Evolutionary conservation across 306 rosid species (phyloP), one percentile per base, ranked within the genome.

Genomic region (Rosa lucieae): DNA sequence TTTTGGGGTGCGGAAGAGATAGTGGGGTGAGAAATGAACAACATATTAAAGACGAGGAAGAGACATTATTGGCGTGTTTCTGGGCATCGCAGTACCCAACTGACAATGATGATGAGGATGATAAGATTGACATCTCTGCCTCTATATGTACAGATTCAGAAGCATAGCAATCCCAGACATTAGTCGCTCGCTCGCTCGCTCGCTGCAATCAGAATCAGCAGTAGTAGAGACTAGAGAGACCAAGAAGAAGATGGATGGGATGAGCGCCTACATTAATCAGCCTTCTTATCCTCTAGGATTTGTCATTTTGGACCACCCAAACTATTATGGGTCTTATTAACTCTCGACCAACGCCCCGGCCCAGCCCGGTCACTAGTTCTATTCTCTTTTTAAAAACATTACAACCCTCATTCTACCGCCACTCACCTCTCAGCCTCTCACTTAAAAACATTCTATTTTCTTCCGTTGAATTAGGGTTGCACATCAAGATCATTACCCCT

Each of bases 261-360:
- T n/a, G n/a, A n/a, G n/a, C n/a, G n/a, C n/a, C n/a, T n/a, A n/a
- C n/a, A n/a, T n/a, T n/a, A n/a, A 26, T n/a, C n/a, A 63, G 61
- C 61, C 59, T 76, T 62, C 79, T 76, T 76, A 76, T 76, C 79
- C 59, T 62, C 71, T 61, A 26, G 58, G 79, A 75, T 75, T 75
- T 75, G 79, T 32, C 61, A 29, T 26, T 75, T 75, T 75, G 20
- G 47, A 75, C 79, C 79, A 75, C 59, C 79, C 79, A 62, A 75
- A 74, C 8, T 72, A 29, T 29, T 11, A 72, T 17, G 56, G 55
- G 42, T 46, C 32, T 14, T 48, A 48, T 14, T 48, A 48, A 48
- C 52, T 11, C 52, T 47, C 3, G 1, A 63, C 3, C 8, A 11
- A 39, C 10, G 37, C 3, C 37, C 37, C 37, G 29, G 47, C 8